A percentile compares a stretch with the other conserved stretches of the same genome.
Evolutionary conservation across 2,329 filamentous ascomycete species (phyloP).

Genomic region (Nigrograna mackinnonii): DNA sequence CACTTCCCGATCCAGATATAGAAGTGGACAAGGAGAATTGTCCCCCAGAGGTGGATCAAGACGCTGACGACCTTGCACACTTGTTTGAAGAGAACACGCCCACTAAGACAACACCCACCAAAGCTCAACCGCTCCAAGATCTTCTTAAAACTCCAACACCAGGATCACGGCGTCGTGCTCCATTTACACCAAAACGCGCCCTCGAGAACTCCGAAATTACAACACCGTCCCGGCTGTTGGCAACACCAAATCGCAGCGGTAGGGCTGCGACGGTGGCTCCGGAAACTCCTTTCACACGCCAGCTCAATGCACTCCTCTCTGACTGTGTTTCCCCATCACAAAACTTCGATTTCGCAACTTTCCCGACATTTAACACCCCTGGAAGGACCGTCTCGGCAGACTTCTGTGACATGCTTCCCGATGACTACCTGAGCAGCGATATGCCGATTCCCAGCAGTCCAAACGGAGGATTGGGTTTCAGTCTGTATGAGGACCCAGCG

Average conservation of each 20-base stretch:
- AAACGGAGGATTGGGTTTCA: slow-evolving; percentile 29
- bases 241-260: slow-evolving; percentile 40
- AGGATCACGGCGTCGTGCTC: slow-evolving; percentile 38
- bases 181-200: slow-evolving; percentile 35
- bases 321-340: slow-evolving; percentile 35
- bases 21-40: slow-evolving; percentile 62
- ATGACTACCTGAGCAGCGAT: slow-evolving; percentile 40
- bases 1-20: slow-evolving; percentile 4
- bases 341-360: slow-evolving; percentile 38
- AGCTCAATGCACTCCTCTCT: slow-evolving; percentile 64
- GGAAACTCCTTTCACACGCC: slow-evolving; percentile 63
- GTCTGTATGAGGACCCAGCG: slow-evolving; percentile 41
- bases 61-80: slow-evolving; percentile 59
- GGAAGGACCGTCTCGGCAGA: slow-evolving; percentile 19
- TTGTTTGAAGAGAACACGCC: slow-evolving; percentile 70
- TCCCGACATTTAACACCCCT: slow-evolving; percentile 33
- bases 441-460: slow-evolving; percentile 40
- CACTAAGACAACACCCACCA: slow-evolving; percentile 60
- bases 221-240: slow-evolving; percentile 43
- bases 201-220: slow-evolving; percentile 22
- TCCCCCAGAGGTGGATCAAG: slow-evolving; percentile 42
- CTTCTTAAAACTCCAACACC: slow-evolving; percentile 51
- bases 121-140: slow-evolving; percentile 57
- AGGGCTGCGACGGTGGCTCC: slow-evolving; percentile 31
- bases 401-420: slow-evolving; percentile 30